phyloP scores from a whole-genome alignment of 2,329 filamentous ascomycete genomes.

The Niveomyces coronatus region DNA sequence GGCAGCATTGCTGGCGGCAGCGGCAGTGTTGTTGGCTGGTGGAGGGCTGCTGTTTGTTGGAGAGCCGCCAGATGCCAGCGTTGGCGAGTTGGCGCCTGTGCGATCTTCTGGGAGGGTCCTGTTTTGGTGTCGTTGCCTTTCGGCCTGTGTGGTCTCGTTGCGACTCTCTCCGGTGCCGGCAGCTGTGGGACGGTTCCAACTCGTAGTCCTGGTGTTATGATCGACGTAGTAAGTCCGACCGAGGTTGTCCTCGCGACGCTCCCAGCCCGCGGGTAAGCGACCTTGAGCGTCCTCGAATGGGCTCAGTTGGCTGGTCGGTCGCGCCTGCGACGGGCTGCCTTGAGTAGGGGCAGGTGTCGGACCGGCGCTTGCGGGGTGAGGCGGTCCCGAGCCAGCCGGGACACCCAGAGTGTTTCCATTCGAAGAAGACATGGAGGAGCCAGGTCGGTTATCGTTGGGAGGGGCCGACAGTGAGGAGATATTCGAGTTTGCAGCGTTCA shows the following conservation, averaged over 20 bases:
- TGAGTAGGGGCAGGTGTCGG: slow-evolving; percentile 22
- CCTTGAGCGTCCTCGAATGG: slow-evolving; percentile 97
- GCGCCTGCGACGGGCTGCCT: slow-evolving; percentile 23
- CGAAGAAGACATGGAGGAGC: slow-evolving; percentile 41
- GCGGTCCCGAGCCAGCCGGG: slow-evolving; percentile 29
- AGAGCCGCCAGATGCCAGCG: slow-evolving; percentile 44
- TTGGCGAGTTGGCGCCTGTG: slow-evolving; percentile 87
- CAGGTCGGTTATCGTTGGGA: slow-evolving; percentile 36
- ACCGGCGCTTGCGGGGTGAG: slow-evolving; percentile 38
- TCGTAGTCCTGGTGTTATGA: slow-evolving; percentile 92
- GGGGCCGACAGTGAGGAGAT: slow-evolving; percentile 30
- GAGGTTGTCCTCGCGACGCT: slow-evolving; percentile 87
- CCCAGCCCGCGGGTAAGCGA: slow-evolving; percentile 85
- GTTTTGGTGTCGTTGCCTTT: slow-evolving; percentile 89
- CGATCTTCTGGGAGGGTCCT: slow-evolving; percentile 91
- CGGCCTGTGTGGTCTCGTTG: slow-evolving; percentile 78
- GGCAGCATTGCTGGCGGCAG: slow-evolving; percentile 42
- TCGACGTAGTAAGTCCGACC: slow-evolving; percentile 97
- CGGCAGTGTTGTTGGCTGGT: slow-evolving; percentile 18
- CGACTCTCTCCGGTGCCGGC: slow-evolving; percentile 63
- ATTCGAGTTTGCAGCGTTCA: slow-evolving; percentile 5
- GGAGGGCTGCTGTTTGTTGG: slow-evolving; percentile 28
- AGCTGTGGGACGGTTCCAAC: slow-evolving; percentile 83
- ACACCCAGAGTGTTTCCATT: slow-evolving; percentile 35
- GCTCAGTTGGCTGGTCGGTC: slow-evolving; percentile 48